These are phyloP conservation scores for Tetragonia tetragonoides DNA, from an alignment of 148 eudicot genomes.

Conservation along the genomic window DNA sequence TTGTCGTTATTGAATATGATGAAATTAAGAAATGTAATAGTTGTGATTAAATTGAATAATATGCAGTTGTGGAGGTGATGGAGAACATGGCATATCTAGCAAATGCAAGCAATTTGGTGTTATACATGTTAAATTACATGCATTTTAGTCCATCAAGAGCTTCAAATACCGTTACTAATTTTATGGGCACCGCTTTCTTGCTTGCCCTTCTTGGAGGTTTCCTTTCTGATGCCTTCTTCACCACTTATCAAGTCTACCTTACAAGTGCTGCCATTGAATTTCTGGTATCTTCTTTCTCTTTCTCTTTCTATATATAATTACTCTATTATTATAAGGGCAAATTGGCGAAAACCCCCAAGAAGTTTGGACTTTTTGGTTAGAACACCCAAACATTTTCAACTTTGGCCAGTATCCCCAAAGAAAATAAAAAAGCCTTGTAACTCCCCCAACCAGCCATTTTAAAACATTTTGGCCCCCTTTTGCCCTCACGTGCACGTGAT, in stretches of 20 bases:
- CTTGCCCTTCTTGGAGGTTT: slow-evolving; percentile 76
- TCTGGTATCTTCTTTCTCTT: slow-evolving; percentile 35
- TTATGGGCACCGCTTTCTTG: slow-evolving; percentile 83
- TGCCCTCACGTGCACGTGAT: no score
- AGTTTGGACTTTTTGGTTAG: no score
- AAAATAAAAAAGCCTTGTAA: no score
- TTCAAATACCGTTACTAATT: slow-evolving; percentile 65
- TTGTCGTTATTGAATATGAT: no score
- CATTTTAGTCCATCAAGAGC: slow-evolving; percentile 55
- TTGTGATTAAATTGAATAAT: no score
- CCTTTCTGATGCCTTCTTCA: slow-evolving; percentile 65
- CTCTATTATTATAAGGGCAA: neutral
- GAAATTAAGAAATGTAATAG: no score
- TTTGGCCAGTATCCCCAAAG: no score
- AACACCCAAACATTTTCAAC: no score
- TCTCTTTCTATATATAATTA: neutral
- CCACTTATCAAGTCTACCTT: slow-evolving; percentile 54
- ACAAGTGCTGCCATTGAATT: slow-evolving; percentile 52
- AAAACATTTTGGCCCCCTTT: no score
- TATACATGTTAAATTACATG: slow-evolving; percentile 56
- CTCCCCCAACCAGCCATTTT: no score
- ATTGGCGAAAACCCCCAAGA: no score
- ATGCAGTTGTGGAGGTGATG: slow-evolving; percentile 55
- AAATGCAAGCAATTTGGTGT: slow-evolving; percentile 77
- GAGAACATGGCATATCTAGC: slow-evolving; percentile 78